Conservation (phyloP, 257 asterid species). For the Ilex aquifolium region DNA sequence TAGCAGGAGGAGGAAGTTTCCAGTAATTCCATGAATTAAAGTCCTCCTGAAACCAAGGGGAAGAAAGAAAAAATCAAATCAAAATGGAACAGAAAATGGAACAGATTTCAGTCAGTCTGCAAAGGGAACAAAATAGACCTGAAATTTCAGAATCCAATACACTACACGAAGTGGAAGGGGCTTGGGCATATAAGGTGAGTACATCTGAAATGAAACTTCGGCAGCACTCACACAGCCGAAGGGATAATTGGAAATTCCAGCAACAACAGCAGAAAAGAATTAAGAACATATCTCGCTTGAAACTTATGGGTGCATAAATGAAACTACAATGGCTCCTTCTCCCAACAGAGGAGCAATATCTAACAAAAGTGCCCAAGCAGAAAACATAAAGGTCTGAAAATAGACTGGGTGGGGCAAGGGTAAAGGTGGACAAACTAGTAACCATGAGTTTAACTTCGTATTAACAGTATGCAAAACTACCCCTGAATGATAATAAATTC, state of each 20-base stretch:
- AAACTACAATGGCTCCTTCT: neutral
- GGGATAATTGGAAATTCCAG: no score
- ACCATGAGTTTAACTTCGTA: no score
- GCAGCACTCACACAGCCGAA: neutral
- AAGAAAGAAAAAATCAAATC: neutral
- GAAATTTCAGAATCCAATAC: no score
- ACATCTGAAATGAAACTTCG: no score
- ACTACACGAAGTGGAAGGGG: no score
- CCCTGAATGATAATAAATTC: neutral
- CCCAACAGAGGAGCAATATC: neutral
- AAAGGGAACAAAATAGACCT: neutral
- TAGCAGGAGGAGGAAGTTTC: slow-evolving; percentile 62
- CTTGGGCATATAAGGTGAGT: no score
- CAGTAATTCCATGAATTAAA: slow-evolving; percentile 81
- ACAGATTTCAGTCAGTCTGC: neutral
- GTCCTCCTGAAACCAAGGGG: slow-evolving; percentile 56
- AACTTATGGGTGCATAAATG: neutral
- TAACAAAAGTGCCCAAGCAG: neutral
- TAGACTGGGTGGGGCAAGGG: neutral
- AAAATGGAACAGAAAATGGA: neutral
- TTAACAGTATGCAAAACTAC: neutral
- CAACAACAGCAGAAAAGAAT: no score
- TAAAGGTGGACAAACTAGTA: no score
- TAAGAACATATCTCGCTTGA: no score
- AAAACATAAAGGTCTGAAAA: neutral